Evolutionary conservation across 73 alveolate species (phyloP).

Genomic region (Vitrella brassicaformis): DNA sequence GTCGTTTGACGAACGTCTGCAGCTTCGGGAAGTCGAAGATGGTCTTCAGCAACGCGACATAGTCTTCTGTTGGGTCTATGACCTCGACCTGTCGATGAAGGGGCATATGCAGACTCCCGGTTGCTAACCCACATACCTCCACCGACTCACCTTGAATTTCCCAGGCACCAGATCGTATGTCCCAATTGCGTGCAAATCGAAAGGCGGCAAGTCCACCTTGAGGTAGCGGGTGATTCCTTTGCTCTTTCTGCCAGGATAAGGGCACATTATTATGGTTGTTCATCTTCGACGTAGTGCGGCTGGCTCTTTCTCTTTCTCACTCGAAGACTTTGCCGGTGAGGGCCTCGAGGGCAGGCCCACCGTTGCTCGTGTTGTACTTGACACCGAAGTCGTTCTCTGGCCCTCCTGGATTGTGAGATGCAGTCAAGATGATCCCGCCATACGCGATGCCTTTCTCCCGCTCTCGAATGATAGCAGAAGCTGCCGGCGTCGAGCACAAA

Average conservation of each 20-base stretch:
- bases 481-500: conserved; percentile 90
- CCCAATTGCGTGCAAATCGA: conserved; percentile 47
- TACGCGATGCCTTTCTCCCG: conserved; percentile 66
- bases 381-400: conserved; percentile 90
- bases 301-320: conserved; percentile 50
- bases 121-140: conserved; percentile 13
- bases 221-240: too few species aligned
- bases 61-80: conserved; percentile 68
- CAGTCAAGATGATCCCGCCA: conserved; percentile 95
- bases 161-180: conserved; percentile 46
- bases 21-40: conserved; percentile 81
- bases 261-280: neutral
- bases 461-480: conserved; percentile 74
- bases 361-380: conserved; percentile 83
- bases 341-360: conserved; percentile 95
- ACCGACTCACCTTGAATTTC: too few species aligned
- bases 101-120: conserved; percentile 28
- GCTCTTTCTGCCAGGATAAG: conserved; percentile 1
- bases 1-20: conserved; percentile 57
- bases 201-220: conserved; percentile 50
- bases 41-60: conserved; percentile 68
- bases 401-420: conserved; percentile 99
- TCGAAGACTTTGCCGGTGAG: conserved; percentile 70
- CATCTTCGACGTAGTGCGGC: neutral
- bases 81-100: conserved; percentile 68